phyloP scores from a whole-genome alignment of 1,284 basidiomycete species.

The Ganoderma leucocontextum region DNA sequence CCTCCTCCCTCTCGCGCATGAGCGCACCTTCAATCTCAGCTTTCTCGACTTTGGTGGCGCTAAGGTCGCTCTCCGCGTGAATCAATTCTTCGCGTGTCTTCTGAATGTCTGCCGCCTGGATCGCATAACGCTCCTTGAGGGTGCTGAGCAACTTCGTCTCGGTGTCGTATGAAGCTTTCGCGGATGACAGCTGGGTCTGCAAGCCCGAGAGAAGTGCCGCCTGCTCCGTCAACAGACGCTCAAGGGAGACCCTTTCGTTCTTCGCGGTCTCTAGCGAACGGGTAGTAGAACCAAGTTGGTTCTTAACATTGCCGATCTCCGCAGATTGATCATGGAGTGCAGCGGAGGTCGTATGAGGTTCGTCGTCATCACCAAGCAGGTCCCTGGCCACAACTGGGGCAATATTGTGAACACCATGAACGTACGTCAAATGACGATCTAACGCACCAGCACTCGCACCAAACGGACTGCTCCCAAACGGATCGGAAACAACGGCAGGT shows the following conservation, averaged over 20 bases:
- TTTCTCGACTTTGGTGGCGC: slow-evolving; percentile 90
- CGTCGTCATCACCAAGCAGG: slow-evolving; percentile 80
- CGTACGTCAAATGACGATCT: not conserved
- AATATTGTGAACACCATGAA: not conserved
- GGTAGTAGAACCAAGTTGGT: slow-evolving; percentile 85
- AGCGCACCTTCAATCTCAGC: slow-evolving; percentile 90
- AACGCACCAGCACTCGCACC: slow-evolving; percentile 31
- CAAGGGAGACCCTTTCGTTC: slow-evolving; percentile 63
- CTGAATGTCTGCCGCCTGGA: slow-evolving; percentile 83
- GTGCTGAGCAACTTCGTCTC: slow-evolving; percentile 82
- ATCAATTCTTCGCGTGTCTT: slow-evolving; percentile 86
- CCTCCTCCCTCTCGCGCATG: slow-evolving; percentile 94
- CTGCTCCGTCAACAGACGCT: slow-evolving; percentile 67
- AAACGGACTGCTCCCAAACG: slow-evolving; percentile 49
- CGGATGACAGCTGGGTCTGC: slow-evolving; percentile 78
- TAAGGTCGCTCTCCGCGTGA: slow-evolving; percentile 90
- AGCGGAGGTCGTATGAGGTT: slow-evolving; percentile 55
- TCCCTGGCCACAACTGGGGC: slow-evolving; percentile 47
- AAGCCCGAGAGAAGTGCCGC: slow-evolving; percentile 75
- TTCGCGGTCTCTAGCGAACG: slow-evolving; percentile 70
- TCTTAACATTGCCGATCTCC: slow-evolving; percentile 87
- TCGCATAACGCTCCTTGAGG: slow-evolving; percentile 75
- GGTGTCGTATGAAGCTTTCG: slow-evolving; percentile 85
- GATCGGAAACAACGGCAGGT: slow-evolving; percentile 46
- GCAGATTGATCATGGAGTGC: slow-evolving; percentile 74